A percentile compares a stretch with the other conserved stretches of the same genome.
These are phyloP conservation scores for Epichloe baconii DNA, from an alignment of 2,329 filamentous ascomycete genomes.

Conservation along the genomic window DNA sequence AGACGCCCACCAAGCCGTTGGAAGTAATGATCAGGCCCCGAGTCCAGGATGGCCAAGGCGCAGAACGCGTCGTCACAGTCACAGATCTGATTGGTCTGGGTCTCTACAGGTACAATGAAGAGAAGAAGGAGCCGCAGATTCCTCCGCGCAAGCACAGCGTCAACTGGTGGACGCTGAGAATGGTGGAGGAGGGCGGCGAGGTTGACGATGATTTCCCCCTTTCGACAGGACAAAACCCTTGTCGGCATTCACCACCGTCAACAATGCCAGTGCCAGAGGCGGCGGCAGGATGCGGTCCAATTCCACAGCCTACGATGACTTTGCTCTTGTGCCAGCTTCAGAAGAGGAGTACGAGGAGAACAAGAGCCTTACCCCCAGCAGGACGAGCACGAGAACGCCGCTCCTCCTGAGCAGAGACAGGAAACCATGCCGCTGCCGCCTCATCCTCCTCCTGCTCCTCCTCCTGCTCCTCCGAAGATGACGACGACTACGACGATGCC, in stretches of 20 bases:
- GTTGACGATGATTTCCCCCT: constrained; percentile 77
- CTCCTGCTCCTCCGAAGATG: no score
- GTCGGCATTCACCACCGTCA: constrained; percentile 69
- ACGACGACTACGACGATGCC: neutral
- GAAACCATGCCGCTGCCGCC: neutral
- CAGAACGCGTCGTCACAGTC: constrained; percentile 53
- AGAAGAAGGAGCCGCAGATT: constrained; percentile 57
- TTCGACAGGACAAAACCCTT: constrained; percentile 61
- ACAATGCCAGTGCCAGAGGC: constrained; percentile 63
- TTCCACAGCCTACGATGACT: constrained; percentile 70
- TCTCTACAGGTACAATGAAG: constrained; percentile 65
- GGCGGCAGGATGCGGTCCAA: constrained; percentile 48
- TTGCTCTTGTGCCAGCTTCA: constrained; percentile 63
- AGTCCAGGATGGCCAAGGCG: constrained; percentile 52
- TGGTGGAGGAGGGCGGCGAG: constrained; percentile 75
- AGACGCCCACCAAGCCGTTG: constrained; percentile 48
- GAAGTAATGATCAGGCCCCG: constrained; percentile 60
- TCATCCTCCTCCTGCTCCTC: no score
- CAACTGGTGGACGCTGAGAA: constrained; percentile 70
- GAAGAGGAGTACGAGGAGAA: constrained; percentile 57
- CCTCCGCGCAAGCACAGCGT: constrained; percentile 56
- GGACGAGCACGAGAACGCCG: constrained; percentile 42
- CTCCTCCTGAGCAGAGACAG: constrained; percentile 9
- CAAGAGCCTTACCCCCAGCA: constrained; percentile 55
- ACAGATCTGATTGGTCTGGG: constrained; percentile 72